Percentiles rank a stretch among this genome's conserved stretches.
phyloP scores from a whole-genome alignment of 306 rosid species.

The Rosa rugosa region DNA sequence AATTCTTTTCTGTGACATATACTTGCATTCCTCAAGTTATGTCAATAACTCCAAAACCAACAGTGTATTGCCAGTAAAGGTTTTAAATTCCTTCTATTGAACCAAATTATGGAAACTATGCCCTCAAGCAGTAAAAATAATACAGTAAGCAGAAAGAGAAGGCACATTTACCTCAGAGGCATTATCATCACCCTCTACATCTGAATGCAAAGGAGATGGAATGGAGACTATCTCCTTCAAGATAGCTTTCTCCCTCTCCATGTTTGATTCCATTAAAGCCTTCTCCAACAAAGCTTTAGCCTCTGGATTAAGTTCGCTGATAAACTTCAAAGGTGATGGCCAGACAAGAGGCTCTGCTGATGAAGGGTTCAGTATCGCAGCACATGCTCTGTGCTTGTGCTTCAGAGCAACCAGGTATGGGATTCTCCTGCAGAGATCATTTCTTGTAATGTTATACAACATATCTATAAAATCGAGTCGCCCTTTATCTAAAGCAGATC shows the following conservation, averaged over 20 bases:
- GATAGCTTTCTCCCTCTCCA: conserved; percentile 76
- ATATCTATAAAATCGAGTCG: not conserved
- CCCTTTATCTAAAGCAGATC: not conserved
- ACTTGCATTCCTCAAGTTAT: not conserved
- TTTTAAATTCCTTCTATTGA: not conserved
- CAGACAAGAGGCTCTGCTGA: conserved; percentile 90
- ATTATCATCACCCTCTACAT: conserved; percentile 47
- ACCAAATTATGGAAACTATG: not conserved
- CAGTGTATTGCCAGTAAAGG: not conserved
- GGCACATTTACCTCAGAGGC: conserved; percentile 57
- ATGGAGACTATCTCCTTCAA: conserved; percentile 45
- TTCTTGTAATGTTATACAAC: conserved; percentile 4
- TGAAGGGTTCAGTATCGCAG: conserved; percentile 74
- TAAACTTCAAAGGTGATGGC: conserved; percentile 89
- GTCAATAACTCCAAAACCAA: not conserved
- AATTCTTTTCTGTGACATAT: not conserved
- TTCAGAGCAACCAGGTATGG: conserved; percentile 72
- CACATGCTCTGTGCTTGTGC: conserved; percentile 66
- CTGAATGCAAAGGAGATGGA: conserved; percentile 49
- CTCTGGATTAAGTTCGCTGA: conserved; percentile 79
- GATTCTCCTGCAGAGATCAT: conserved; percentile 61
- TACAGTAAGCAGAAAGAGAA: conserved; percentile 16
- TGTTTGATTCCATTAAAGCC: conserved; percentile 78
- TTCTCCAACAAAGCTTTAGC: conserved; percentile 77
- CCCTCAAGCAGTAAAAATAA: not conserved